Percentiles rank a stretch among this genome's conserved stretches.
Evolutionary conservation across 805 yeast species (phyloP).

Genomic region (Ogataea haglerorum): DNA sequence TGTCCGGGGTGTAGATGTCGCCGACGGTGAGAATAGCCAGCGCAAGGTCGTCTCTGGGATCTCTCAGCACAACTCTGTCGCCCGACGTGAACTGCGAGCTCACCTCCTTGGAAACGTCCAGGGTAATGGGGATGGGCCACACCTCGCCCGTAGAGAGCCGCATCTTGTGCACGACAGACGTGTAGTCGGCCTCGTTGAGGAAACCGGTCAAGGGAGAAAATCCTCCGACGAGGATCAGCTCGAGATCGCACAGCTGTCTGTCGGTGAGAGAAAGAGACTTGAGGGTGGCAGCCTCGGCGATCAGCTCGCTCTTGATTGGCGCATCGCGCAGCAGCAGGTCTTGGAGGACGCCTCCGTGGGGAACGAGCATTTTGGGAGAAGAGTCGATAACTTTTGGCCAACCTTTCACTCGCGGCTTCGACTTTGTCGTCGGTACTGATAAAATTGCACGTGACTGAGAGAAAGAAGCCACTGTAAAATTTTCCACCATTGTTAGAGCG

Average conservation of each 20-base stretch:
- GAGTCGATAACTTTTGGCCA: background rate
- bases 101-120: conserved; percentile 60
- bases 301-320: conserved; percentile 49
- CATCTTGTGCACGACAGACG: conserved; percentile 61
- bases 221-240: conserved; percentile 88
- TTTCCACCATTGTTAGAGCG: background rate
- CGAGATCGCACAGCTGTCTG: conserved; percentile 91
- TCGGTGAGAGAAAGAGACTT: conserved; percentile 59
- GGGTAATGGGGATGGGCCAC: conserved; percentile 91
- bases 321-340: conserved; percentile 84
- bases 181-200: conserved; percentile 63
- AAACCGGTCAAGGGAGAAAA: conserved; percentile 80
- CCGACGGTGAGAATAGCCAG: conserved; percentile 78
- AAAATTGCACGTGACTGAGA: conserved; percentile 12
- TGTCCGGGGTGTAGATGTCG: conserved; percentile 80
- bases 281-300: conserved; percentile 54
- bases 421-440: conserved; percentile 1
- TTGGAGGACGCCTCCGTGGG: conserved; percentile 90
- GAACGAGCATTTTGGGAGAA: conserved; percentile 29
- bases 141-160: conserved; percentile 73
- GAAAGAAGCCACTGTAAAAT: background rate
- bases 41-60: conserved; percentile 74
- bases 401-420: background rate
- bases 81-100: conserved; percentile 50
- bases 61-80: conserved; percentile 68